Evolutionary conservation across 345 rosid genomes (phyloP).

Genomic region (Populus pruinosa): DNA sequence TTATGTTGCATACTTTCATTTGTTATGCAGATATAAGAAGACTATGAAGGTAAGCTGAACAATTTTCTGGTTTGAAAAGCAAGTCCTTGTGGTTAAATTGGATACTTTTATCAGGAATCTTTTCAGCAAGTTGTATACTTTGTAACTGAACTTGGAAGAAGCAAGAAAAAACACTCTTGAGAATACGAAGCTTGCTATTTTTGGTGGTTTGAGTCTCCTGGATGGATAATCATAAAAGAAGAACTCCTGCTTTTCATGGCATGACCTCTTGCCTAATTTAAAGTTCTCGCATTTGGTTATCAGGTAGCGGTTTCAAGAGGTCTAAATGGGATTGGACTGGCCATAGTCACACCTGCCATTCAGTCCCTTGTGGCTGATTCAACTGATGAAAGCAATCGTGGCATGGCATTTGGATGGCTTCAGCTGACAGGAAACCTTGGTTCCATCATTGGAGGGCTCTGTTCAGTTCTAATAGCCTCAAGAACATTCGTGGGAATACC

Average conservation of each 20-base stretch:
- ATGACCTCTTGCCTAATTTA: neutral
- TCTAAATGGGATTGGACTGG: conserved; percentile 82
- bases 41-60: no score
- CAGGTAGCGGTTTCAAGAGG: conserved; percentile 88
- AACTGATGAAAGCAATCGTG: conserved; percentile 72
- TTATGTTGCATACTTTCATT: neutral
- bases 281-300: conserved; percentile 8
- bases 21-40: no score
- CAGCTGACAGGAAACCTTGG: conserved; percentile 58
- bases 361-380: conserved; percentile 78
- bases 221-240: no score
- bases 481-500: conserved; percentile 61
- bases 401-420: conserved; percentile 78
- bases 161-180: no score
- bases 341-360: conserved; percentile 79
- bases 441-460: conserved; percentile 53
- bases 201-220: no score
- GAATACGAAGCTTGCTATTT: no score
- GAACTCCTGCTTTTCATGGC: no score
- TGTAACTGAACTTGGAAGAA: no score
- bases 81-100: no score
- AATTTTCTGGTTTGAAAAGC: no score
- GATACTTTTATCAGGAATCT: no score
- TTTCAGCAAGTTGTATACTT: no score
- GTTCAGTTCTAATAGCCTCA: conserved; percentile 58